Evolutionary conservation across 805 yeast species (phyloP), one percentile per base, ranked within the genome.

Genomic region (Candida tallmaniae): DNA sequence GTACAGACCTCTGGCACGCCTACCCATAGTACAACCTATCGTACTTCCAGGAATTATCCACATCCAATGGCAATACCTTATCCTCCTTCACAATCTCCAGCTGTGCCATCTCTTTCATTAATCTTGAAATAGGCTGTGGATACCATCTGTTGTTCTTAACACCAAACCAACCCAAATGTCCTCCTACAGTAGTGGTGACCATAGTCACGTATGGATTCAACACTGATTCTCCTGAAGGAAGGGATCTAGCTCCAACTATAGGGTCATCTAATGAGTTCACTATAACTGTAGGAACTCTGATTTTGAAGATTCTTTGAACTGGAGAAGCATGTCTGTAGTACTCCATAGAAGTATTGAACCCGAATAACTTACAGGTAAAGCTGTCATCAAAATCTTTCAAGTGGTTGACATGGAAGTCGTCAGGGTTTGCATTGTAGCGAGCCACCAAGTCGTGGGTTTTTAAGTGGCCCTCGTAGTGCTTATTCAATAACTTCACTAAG

Each of bases 271-370:
- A 47, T 0, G 88, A 67, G 47, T 73, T 76, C 15, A 83, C 54
- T n/a, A 76, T 68, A 34, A 83, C 40, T 29, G 74, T 58, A 10
- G 93, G 93, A 4, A 80, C 76, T 40, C 74, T 68, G 29, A 82
- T 71, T 38, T 72, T 65, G 26, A 68, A 57, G 13, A 82, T 56
- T 44, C 80, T 62, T 42, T 74, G 70, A 21, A 71, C 64, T 1
- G 89, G 83, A 11, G 81, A 73, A 2, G 81, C 84, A 21, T 73
- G 77, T 34, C 79, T 60, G 52, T 82, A 82, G 57, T 83, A 83
- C 30, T 78, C 77, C 37, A 57, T 58, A 2, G 80, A 83, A 27
- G 73, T 65, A 36, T 75, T 73, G 54, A 80, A 76, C 1, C 88
- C 88, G 43, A 78, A 74, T 22, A 75, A 45, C 36, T 70, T 74